A percentile compares a stretch with the other conserved stretches of the same genome.
Conservation (phyloP, 2,329 filamentous ascomycete species). For the Graphiopsis chlorocephala region DNA sequence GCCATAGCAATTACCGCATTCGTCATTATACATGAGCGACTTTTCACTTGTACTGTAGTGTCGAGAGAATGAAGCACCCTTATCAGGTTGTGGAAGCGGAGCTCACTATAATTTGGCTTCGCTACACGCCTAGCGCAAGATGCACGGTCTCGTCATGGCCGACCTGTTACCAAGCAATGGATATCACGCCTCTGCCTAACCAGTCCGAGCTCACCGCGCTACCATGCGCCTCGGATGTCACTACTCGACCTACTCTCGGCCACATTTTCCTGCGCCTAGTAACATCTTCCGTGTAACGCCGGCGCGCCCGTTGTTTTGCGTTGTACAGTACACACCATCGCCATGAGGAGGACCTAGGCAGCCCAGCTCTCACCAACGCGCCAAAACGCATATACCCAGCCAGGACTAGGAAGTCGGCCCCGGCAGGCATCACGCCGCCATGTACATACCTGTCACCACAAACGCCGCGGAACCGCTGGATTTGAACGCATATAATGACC, state of each 20-base stretch:
- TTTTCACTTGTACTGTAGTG: too few relatives aligned
- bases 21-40: neutral
- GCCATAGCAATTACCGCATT: neutral
- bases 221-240: conserved; percentile 8
- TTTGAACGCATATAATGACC: neutral
- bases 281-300: neutral
- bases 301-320: neutral
- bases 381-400: neutral
- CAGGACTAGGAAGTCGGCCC: neutral
- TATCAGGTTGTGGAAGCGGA: conserved; percentile 1
- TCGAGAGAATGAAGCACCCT: too few relatives aligned
- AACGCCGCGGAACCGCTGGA: neutral
- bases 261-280: neutral
- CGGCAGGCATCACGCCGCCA: neutral
- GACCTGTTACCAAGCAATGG: neutral
- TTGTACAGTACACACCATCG: neutral
- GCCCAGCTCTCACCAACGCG: neutral
- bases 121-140: neutral
- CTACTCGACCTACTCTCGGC: neutral
- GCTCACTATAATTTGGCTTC: neutral
- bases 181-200: neutral
- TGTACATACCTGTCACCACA: conserved; percentile 10
- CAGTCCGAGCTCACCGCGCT: conserved; percentile 6
- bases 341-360: conserved; percentile 3
- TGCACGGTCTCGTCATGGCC: conserved; percentile 4